Evolutionary conservation across 352 stramenopile genomes (phyloP).

Genomic region (Globisporangium takayamanum): DNA sequence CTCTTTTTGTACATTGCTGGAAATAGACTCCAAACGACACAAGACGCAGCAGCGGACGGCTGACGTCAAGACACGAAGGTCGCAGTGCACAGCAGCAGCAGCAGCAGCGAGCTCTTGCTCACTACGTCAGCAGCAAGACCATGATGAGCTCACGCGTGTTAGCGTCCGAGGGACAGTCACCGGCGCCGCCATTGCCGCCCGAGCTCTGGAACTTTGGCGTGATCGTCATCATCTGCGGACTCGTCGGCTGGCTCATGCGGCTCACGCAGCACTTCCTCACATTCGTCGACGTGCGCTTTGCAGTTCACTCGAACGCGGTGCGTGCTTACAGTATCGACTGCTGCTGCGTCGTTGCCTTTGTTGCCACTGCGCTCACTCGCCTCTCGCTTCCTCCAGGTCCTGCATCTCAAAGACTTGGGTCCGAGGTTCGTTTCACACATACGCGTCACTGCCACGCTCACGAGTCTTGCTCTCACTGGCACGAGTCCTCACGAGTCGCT

Average conservation of each 20-base stretch:
- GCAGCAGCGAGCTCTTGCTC: neutral
- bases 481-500: neutral
- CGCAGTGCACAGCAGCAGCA: too few species aligned
- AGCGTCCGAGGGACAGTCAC: neutral
- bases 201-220: slow-evolving; percentile 61
- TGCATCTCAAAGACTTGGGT: slow-evolving; percentile 25
- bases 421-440: slow-evolving; percentile 14
- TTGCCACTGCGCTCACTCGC: neutral
- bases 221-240: slow-evolving; percentile 31
- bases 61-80: too few species aligned
- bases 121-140: neutral
- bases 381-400: slow-evolving; percentile 9
- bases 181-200: slow-evolving; percentile 21
- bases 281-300: slow-evolving; percentile 33
- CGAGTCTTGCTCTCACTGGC: neutral
- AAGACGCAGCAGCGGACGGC: too few species aligned
- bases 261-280: slow-evolving; percentile 31
- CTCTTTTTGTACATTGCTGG: too few species aligned
- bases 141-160: neutral
- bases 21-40: too few species aligned
- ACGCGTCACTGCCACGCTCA: neutral
- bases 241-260: slow-evolving; percentile 38
- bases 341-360: neutral
- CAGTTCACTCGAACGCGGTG: slow-evolving; percentile 37
- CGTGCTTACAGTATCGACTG: neutral